Conservation (phyloP, 257 asterid species). For the Catharanthus roseus region DNA sequence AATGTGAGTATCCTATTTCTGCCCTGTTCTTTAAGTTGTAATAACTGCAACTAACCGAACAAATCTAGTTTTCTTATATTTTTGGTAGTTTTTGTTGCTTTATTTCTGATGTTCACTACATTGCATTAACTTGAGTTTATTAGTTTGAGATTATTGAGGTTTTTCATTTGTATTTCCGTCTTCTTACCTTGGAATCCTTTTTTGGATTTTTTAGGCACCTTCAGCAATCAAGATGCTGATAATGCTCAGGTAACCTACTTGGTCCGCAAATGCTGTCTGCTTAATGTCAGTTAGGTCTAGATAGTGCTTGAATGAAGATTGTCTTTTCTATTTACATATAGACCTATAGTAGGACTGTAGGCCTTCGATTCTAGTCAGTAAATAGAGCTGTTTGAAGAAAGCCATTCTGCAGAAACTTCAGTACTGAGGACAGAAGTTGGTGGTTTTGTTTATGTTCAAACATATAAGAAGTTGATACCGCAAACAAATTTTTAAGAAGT, state of each 20-base stretch:
- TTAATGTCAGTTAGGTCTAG: neutral
- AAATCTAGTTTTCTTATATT: neutral
- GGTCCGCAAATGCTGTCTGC: neutral
- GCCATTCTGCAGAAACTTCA: neutral
- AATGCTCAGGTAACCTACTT: conserved; percentile 39
- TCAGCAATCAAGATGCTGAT: conserved; percentile 45
- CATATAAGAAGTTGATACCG: neutral
- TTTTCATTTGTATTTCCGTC: neutral
- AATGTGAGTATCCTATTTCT: conserved; percentile 40
- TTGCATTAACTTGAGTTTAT: neutral
- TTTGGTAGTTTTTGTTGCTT: neutral
- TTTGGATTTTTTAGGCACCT: conserved; percentile 27
- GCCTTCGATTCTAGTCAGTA: neutral
- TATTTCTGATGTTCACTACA: neutral
- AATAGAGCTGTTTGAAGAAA: neutral
- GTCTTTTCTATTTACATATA: neutral
- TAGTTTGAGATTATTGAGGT: neutral
- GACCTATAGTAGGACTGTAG: neutral
- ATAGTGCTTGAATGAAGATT: neutral
- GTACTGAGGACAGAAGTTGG: neutral
- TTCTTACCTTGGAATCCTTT: neutral
- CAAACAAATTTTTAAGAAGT: neutral
- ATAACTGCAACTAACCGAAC: neutral
- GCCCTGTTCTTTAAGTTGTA: neutral
- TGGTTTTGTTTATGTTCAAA: neutral